Base-by-base conservation (phyloP, 176 grass and related monocot genomes). In the Carex littledalei region DNA sequence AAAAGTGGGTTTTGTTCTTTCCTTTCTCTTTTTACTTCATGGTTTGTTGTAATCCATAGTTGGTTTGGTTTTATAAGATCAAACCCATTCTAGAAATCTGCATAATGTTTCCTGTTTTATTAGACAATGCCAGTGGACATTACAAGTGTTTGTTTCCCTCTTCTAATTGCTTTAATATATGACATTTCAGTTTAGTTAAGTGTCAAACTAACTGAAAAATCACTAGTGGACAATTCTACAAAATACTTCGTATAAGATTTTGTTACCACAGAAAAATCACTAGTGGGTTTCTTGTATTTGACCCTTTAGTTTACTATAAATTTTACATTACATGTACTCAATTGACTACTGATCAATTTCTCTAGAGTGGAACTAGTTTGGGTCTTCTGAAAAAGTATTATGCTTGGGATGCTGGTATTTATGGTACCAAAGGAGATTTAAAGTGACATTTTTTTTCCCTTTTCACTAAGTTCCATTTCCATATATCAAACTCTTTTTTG, bases 1-100 rank as follows among this genome's bases (percentile, higher is more conserved):
- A 52, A 63, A 83, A 83, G 81, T 83, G 81, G 81, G 81, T 83
- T 83, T 54, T 81, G 1, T 43, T 29, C 8, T 68, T 66, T 59
- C 24, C 18, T 57, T 37, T 41, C 31, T 62, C 53, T 39, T 79
- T 81, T 81, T 61, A 37, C 47, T 45, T 72, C 68, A 20, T 72
- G 17, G 22, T 24, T 54, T 50, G 47, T 63, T 76, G 21, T 76
- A 76, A 20, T 76, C 16, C 21, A n/a, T 72, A 21, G 5, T 76
- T 76, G 9, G 11, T 76, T 76, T 76, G 9, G 11, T 76, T 26
- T 29, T 26, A 26, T 53, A 26, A 76, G 20, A 53, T 76, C 29
- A 24, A 53, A 53, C 10, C 72, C 7, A 54, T 29, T 55, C 45
- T 16, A 8, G 21, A 24, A 52, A 77, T 76, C 26, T 76, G 0